These are phyloP conservation scores for Syzygium oleosum DNA, from an alignment of 345 rosid species.

Conservation along the genomic window DNA sequence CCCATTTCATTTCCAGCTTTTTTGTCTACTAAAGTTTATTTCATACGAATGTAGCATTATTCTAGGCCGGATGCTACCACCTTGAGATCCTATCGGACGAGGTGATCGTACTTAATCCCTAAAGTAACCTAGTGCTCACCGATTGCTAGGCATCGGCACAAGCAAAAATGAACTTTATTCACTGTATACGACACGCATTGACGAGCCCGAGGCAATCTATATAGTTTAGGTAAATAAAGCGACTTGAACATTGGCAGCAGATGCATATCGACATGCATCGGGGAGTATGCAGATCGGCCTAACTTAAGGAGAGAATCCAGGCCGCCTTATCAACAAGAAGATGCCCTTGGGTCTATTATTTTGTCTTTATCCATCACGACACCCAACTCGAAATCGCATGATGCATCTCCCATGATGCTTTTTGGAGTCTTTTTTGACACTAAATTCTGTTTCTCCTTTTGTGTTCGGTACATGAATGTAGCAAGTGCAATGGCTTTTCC, in stretches of 20 bases:
- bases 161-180: neutral
- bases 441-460: neutral
- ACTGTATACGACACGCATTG: neutral
- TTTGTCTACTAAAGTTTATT: neutral
- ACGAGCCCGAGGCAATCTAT: neutral
- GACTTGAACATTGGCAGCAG: neutral
- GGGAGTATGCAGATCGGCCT: neutral
- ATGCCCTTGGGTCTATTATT: neutral
- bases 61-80: neutral
- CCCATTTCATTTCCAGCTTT: neutral
- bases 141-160: neutral
- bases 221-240: neutral
- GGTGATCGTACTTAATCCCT: neutral
- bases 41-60: neutral
- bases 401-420: neutral
- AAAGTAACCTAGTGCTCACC: neutral
- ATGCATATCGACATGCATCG: neutral
- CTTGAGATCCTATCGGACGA: neutral
- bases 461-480: neutral
- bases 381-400: neutral
- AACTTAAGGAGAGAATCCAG: neutral
- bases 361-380: neutral
- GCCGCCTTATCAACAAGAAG: neutral
- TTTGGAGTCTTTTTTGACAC: neutral
- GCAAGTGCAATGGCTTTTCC: neutral